A percentile compares a stretch with the other conserved stretches of the same genome.
These are phyloP conservation scores for Besnoitia besnoiti DNA, from an alignment of 169 alveolate genomes.

Conservation along the genomic window DNA sequence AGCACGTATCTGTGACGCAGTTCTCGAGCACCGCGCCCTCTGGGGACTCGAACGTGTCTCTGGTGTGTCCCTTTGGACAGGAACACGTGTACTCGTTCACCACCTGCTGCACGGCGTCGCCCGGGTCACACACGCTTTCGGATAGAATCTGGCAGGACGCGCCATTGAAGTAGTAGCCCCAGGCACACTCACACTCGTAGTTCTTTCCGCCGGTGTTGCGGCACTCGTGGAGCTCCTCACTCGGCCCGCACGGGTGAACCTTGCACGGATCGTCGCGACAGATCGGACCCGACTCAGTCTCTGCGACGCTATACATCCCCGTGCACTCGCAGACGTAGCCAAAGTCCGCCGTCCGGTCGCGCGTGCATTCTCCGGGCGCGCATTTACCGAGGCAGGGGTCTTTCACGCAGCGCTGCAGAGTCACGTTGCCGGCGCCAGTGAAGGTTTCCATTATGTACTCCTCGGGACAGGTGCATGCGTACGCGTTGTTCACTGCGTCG, in stretches of 20 bases:
- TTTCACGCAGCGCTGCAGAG: neutral
- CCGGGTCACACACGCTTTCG: neutral
- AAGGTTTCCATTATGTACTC: neutral
- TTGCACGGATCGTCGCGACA: neutral
- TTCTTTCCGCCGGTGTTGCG: neutral
- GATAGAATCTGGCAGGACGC: neutral
- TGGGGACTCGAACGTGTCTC: neutral
- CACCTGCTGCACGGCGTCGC: neutral
- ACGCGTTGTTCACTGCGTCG: no score
- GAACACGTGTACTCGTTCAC: neutral
- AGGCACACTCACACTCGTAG: neutral
- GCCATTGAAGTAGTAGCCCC: conserved; percentile 21
- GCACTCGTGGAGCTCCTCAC: neutral
- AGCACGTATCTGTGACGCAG: neutral
- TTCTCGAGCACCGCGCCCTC: neutral
- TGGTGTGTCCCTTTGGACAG: neutral
- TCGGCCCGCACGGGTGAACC: conserved; percentile 2
- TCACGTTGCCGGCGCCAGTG: neutral
- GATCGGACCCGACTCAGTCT: neutral
- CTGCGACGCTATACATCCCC: neutral
- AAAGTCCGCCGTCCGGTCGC: neutral
- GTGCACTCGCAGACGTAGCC: neutral
- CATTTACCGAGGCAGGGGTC: neutral
- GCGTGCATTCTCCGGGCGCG: neutral
- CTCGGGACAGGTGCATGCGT: neutral